Evolutionary conservation across 2,329 filamentous ascomycete species (phyloP), one percentile per base, ranked within the genome.

Genomic region (Xylaria polymorpha): DNA sequence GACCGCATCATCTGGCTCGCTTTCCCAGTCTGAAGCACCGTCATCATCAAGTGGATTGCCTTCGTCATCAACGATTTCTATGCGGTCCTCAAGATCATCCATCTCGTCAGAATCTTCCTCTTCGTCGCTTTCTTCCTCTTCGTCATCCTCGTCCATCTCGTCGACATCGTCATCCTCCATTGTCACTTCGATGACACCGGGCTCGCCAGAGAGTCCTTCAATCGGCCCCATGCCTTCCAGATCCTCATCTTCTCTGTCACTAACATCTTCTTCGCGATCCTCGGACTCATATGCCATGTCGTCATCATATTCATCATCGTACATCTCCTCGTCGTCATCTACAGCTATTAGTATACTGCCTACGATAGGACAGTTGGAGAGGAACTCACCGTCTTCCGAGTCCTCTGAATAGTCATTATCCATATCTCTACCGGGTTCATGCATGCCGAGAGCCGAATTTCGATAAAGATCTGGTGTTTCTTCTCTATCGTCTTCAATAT

Each of bases 381-480:
- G 39, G 9, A 32, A 58, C 58, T 72, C 79, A 86, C 85, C 90
- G 67, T 92, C 89, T 68, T 91, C 91, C 18, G 86, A 87, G 70
- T 90, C 90, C 39, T 93, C 92, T 41, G 92, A 94, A 59, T 93
- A 94, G 71, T 95, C 93, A 69, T 93, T 91, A 69, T 94, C 91
- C 67, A 74, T 74, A 55, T 78, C 78, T 62, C 92, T 89, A 59
- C 91, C 89, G 72, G 92, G 91, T 79, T 98, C 96, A 62, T 98
- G 90, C 90, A 98, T 97, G 59, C 96, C 95, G 25, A 99, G 85
- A 1, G 97, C 94, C 1, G 96, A 98, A 80, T 98, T 97, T 62
- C 97, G 92, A 83, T 98, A 98, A 22, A 99, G 86, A 81, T 99
- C 96, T 37, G 97, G 96, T 5, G 97, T 99, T 79, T 98, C 96